Evolutionary conservation across 2,329 filamentous ascomycete species (phyloP), one percentile per base, ranked within the genome.

Genomic region (Davidsoniella virescens): DNA sequence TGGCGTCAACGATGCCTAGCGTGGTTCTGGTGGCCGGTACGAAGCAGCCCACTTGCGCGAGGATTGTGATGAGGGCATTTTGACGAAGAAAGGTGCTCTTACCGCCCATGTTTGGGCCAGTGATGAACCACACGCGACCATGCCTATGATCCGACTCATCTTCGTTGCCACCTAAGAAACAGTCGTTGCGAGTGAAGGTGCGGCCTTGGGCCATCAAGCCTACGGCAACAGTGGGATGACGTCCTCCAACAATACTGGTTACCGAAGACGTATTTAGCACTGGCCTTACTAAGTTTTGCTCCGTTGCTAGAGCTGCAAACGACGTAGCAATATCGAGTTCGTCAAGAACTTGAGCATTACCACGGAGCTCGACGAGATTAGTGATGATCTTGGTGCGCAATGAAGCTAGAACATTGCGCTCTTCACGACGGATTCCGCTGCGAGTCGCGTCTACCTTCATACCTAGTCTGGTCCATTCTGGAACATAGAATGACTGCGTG

Each of bases 61-160:
- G 75, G 54, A 98, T 86, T 1, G 86, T 87, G 57, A 96, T 93
- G 47, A 98, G 73, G 2, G 92, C 92, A 63, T 94, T 96, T 59
- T 98, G 93, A 1, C 92, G 83, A 4, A 98, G 71, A 60, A 94
- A 98, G 0, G 92, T 98, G 62, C 83, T 90, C 67, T 98, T 98
- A 44, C 92, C 92, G 1, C 83, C 92, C 92, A 98, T 98, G 65
- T 98, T 98, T n/a, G 92, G 92, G 0, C 92, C 69, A 57, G 84
- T 75, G 75, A 90, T 68, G 63, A 76, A 59, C 80, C 81, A 69
- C 66, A 85, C 49, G 69, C 71, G 58, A 68, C 78, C 71, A 69
- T 83, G 65, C 5, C 17, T 25, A 9, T 10, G 5, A 9, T 33
- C 29, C 7, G 38, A 20, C 10, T 16, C n/a, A 10, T 18, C 7